Evolutionary conservation across 83 land plant species (phyloP).

Genomic region (Isoetes engelmannii): DNA sequence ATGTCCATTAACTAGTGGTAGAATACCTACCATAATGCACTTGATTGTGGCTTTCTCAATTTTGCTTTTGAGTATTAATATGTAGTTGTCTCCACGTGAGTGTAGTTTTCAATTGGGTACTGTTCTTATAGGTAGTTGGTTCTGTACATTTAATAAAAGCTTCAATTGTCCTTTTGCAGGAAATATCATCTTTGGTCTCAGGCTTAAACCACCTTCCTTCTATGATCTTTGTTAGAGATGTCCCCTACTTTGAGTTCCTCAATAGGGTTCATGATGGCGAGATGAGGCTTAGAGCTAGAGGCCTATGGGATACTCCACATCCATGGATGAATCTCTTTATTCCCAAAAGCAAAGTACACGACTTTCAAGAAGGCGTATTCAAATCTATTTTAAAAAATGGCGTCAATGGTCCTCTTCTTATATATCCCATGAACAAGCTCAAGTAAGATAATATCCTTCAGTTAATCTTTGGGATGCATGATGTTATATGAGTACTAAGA

Average conservation of each 20-base stretch:
- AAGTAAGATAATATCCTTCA: constrained; percentile 39
- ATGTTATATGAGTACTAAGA: background rate
- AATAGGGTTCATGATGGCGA: constrained; percentile 78
- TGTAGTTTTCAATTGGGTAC: too few species aligned
- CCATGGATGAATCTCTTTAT: constrained; percentile 90
- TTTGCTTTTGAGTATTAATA: too few species aligned
- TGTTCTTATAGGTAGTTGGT: too few species aligned
- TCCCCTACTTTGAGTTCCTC: constrained; percentile 64
- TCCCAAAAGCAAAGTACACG: constrained; percentile 55
- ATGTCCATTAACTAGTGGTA: background rate
- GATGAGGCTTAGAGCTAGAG: constrained; percentile 50
- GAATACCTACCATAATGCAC: background rate
- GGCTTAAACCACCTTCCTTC: constrained; percentile 51
- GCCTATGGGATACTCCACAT: constrained; percentile 88
- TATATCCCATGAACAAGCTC: constrained; percentile 66
- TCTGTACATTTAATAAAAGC: too few species aligned
- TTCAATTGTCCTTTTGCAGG: constrained; percentile 38
- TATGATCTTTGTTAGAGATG: constrained; percentile 59
- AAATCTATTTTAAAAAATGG: constrained; percentile 46
- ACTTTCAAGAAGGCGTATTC: constrained; percentile 59
- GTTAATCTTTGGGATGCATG: background rate
- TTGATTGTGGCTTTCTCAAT: too few species aligned
- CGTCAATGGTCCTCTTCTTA: constrained; percentile 67
- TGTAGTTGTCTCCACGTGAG: too few species aligned
- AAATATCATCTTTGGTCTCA: constrained; percentile 39